Evolutionary conservation across 2,329 filamentous ascomycete species (phyloP).

Genomic region (Mariannaea elegans): DNA sequence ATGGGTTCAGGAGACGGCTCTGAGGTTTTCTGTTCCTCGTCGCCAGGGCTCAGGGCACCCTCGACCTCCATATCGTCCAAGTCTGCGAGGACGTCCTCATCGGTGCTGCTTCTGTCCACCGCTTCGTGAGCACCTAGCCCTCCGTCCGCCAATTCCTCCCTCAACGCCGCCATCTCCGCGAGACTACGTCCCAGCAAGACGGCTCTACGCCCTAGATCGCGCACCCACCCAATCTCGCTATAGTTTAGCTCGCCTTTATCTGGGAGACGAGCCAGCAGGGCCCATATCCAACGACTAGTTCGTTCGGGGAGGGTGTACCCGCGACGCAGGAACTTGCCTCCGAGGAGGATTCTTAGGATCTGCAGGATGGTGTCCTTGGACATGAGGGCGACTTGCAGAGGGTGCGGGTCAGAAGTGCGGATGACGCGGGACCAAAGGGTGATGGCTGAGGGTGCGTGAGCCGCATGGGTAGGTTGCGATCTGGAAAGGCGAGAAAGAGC

Average conservation of each 20-base stretch:
- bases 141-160: conserved; percentile 53
- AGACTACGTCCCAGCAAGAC: conserved; percentile 66
- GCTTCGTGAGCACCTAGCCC: conserved; percentile 54
- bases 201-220: conserved; percentile 83
- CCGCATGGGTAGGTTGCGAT: conserved; percentile 64
- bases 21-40: conserved; percentile 22
- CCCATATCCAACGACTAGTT: conserved; percentile 87
- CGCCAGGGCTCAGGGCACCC: conserved; percentile 34
- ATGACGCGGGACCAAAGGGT: conserved; percentile 62
- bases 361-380: conserved; percentile 72
- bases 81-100: conserved; percentile 49
- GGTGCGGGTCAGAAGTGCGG: conserved; percentile 62
- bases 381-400: conserved; percentile 70
- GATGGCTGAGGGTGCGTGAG: conserved; percentile 59
- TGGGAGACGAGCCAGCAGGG: conserved; percentile 77
- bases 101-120: conserved; percentile 55
- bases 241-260: conserved; percentile 79
- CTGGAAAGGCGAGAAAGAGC: conserved; percentile 62
- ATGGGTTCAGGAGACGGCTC: neutral
- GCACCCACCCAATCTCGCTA: conserved; percentile 77
- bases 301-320: conserved; percentile 68
- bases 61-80: conserved; percentile 44
- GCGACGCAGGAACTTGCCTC: conserved; percentile 69
- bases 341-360: conserved; percentile 72
- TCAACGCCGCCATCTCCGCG: conserved; percentile 60